These are phyloP conservation scores for Alternaria sp. DNA, from an alignment of 2,329 filamentous ascomycete species.

Conservation along the genomic window DNA sequence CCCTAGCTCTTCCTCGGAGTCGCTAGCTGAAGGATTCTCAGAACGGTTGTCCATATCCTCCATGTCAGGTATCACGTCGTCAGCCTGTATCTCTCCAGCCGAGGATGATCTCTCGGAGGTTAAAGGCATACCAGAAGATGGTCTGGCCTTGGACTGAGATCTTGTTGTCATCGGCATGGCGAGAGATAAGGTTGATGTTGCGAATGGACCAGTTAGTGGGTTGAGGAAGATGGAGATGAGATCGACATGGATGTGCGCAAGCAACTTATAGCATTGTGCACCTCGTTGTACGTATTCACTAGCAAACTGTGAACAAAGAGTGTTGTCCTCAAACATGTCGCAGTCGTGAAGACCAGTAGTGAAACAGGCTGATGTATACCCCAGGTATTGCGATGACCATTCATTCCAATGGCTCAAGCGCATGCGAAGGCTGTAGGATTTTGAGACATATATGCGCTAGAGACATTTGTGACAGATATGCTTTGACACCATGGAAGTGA, in stretches of 20 bases:
- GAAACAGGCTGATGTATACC: background rate
- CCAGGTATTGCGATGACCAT: background rate
- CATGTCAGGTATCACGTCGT: too few relatives aligned
- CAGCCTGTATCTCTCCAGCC: too few relatives aligned
- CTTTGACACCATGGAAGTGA: too few relatives aligned
- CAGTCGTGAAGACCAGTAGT: background rate
- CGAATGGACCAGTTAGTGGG: background rate
- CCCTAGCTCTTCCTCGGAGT: too few relatives aligned
- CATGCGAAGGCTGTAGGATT: background rate
- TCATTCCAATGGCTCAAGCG: background rate
- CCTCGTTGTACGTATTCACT: background rate
- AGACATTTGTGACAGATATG: too few relatives aligned
- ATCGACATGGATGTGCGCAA: background rate
- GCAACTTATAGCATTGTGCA: background rate
- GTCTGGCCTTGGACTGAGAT: background rate
- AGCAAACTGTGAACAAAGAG: background rate
- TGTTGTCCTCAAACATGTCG: background rate
- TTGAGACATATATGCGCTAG: background rate
- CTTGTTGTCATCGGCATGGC: background rate
- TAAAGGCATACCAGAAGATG: too few relatives aligned
- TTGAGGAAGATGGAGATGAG: background rate
- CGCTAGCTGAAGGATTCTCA: too few relatives aligned
- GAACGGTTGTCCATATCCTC: too few relatives aligned
- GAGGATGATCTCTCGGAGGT: too few relatives aligned
- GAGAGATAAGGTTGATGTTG: background rate